Percentiles rank a stretch among this genome's conserved stretches.
These are phyloP conservation scores for Fomitopsis pinicola DNA, from an alignment of 1,284 basidiomycete genomes.

Conservation along the genomic window DNA sequence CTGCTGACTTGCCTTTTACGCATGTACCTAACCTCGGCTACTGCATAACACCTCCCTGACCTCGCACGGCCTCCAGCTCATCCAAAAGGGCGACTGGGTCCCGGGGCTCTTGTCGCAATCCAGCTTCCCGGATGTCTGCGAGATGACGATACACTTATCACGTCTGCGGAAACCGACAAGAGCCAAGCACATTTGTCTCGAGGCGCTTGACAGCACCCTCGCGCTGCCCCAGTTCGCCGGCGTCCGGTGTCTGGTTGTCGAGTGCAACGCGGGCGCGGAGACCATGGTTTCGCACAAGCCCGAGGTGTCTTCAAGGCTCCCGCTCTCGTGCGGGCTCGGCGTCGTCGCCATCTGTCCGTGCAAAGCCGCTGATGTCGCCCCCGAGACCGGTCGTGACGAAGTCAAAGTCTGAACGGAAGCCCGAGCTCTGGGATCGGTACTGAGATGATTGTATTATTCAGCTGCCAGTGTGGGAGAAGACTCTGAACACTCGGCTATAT, in stretches of 20 bases:
- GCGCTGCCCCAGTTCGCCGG: constrained; percentile 2
- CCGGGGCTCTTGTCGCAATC: neutral
- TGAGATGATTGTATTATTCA: neutral
- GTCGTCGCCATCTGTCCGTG: neutral
- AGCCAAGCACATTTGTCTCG: neutral
- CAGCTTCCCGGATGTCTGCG: neutral
- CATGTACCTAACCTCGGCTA: constrained; percentile 1
- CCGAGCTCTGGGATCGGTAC: neutral
- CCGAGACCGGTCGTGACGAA: neutral
- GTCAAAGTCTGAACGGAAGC: neutral
- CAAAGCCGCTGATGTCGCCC: neutral
- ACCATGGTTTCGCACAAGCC: neutral
- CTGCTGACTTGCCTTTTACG: neutral
- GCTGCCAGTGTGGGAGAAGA: neutral
- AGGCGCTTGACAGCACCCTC: neutral
- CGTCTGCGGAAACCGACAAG: neutral
- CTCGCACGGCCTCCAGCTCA: neutral
- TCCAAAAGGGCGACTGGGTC: neutral
- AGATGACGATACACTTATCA: neutral
- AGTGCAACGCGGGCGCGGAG: neutral
- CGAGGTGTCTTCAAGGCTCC: neutral
- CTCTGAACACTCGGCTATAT: neutral
- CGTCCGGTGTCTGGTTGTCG: neutral
- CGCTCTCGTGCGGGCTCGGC: neutral
- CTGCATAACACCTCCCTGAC: constrained; percentile 1